Evolutionary conservation across 2,329 filamentous ascomycete species (phyloP).

Genomic region (Neocatenulostroma microsporum): DNA sequence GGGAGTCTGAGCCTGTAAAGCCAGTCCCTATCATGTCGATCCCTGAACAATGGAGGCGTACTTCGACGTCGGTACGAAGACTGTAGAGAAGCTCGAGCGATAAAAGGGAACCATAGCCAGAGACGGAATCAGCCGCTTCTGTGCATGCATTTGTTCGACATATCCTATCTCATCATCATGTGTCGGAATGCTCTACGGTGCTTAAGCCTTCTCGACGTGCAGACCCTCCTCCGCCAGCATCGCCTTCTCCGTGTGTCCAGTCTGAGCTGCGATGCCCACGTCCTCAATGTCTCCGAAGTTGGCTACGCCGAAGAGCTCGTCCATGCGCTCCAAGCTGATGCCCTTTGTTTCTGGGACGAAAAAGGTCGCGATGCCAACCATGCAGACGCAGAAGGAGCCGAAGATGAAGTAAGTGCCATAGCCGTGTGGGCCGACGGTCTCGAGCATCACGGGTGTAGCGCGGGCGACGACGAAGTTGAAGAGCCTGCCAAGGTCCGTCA

Average conservation of each 20-base stretch:
- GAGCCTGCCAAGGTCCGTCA: constrained; percentile 42
- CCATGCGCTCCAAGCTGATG: constrained; percentile 22
- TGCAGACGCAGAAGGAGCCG: constrained; percentile 56
- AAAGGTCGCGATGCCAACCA: constrained; percentile 60
- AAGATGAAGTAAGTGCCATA: constrained; percentile 63
- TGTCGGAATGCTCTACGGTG: too few relatives aligned
- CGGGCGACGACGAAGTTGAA: constrained; percentile 67
- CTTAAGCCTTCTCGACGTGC: not conserved
- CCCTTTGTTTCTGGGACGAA: constrained; percentile 66
- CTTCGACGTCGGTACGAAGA: too few relatives aligned
- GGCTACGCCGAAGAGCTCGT: constrained; percentile 21
- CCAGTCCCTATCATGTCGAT: too few relatives aligned
- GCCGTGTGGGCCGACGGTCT: constrained; percentile 42
- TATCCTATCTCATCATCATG: too few relatives aligned
- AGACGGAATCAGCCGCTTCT: too few relatives aligned
- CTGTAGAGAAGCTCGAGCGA: too few relatives aligned
- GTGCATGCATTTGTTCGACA: too few relatives aligned
- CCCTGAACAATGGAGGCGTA: too few relatives aligned
- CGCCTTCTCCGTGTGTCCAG: not conserved
- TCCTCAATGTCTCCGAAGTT: constrained; percentile 1
- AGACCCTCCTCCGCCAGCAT: not conserved
- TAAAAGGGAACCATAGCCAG: too few relatives aligned
- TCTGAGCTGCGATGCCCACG: not conserved
- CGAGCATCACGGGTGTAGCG: constrained; percentile 61
- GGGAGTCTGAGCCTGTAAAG: too few relatives aligned